Conservation (phyloP, 2,329 filamentous ascomycete genomes). For the Venturia nashicola region DNA sequence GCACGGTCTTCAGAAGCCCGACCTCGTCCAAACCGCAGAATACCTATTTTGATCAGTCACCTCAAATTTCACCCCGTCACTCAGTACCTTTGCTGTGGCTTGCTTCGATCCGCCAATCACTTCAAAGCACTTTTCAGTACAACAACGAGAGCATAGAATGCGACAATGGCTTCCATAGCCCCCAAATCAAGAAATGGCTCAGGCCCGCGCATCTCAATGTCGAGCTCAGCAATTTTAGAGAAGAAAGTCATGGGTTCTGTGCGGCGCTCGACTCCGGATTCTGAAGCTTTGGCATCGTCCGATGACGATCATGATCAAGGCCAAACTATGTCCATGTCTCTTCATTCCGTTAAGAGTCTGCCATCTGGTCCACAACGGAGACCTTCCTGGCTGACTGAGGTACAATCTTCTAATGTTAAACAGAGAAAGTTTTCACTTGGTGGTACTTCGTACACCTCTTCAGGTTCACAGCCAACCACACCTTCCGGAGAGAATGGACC, state of each 20-base stretch:
- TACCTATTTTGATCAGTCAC: background rate
- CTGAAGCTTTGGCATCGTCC: conserved; percentile 11
- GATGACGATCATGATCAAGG: conserved; percentile 11
- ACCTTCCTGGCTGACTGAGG: conserved; percentile 77
- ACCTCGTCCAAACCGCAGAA: background rate
- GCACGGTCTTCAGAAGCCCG: background rate
- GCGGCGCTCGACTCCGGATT: conserved; percentile 11
- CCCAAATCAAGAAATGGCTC: background rate
- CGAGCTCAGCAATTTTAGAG: conserved; percentile 7
- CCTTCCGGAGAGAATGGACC: conserved; percentile 53
- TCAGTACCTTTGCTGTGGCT: background rate
- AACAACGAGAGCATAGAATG: background rate
- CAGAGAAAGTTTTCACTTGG: conserved; percentile 64
- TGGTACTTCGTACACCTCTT: conserved; percentile 53
- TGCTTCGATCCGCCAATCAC: background rate
- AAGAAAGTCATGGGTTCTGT: conserved; percentile 9
- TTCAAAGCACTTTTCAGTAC: background rate
- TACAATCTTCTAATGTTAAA: conserved; percentile 43
- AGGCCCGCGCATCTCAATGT: background rate
- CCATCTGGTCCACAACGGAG: conserved; percentile 5
- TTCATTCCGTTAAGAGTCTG: conserved; percentile 10
- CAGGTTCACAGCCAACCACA: conserved; percentile 65
- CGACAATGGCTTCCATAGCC: background rate
- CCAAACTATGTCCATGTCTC: conserved; percentile 9
- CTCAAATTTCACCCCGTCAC: background rate